A percentile compares a stretch with the other conserved stretches of the same genome.
Conservation (phyloP, 306 rosid genomes). For the Sicyos edulis region DNA sequence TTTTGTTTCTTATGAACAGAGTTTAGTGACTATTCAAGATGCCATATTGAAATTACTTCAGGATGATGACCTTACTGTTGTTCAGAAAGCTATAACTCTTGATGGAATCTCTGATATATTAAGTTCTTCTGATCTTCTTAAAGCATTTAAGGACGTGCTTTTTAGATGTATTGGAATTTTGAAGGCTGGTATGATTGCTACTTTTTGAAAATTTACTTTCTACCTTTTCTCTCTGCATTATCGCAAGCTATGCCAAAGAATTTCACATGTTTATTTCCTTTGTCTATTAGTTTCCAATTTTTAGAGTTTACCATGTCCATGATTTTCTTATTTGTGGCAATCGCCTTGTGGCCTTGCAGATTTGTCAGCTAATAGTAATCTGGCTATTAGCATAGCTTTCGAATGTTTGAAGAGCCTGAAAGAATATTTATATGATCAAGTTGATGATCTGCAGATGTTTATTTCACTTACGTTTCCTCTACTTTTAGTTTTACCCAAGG, state of each 20-base stretch:
- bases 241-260: not conserved
- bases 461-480: conserved; percentile 67
- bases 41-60: conserved; percentile 64
- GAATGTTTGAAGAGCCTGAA: conserved; percentile 52
- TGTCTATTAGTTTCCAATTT: not conserved
- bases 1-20: conserved; percentile 36
- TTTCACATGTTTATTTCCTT: conserved; percentile 4
- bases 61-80: conserved; percentile 77
- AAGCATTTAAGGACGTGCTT: conserved; percentile 52
- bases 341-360: conserved; percentile 32
- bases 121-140: conserved; percentile 45
- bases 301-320: not conserved
- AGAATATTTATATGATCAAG: conserved; percentile 28
- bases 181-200: conserved; percentile 38
- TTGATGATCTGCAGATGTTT: conserved; percentile 32
- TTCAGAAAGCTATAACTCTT: conserved; percentile 56
- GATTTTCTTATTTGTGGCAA: conserved; percentile 2
- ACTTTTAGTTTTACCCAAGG: conserved; percentile 75
- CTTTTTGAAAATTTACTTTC: not conserved
- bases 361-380: conserved; percentile 43
- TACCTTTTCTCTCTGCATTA: not conserved
- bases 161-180: conserved; percentile 50
- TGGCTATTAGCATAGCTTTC: conserved; percentile 52
- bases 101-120: conserved; percentile 50
- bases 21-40: conserved; percentile 54